Evolutionary conservation across 2,329 filamentous ascomycete species (phyloP).

Genomic region (Verticillium nubilum): DNA sequence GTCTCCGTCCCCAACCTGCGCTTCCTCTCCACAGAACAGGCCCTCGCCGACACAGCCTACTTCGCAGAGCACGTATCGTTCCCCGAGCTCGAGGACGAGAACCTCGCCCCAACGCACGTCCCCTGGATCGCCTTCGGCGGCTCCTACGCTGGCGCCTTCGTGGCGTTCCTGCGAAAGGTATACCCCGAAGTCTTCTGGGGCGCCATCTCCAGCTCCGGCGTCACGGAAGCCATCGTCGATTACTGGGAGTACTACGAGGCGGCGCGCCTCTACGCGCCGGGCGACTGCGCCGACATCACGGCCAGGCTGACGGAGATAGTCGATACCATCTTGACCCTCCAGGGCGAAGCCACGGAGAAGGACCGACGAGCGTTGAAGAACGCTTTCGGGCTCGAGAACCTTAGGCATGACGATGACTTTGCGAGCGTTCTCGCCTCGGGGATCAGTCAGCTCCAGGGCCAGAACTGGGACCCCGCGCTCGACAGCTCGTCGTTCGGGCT

Average conservation of each 20-base stretch:
- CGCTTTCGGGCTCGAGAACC: conserved; percentile 39
- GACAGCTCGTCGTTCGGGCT: conserved; percentile 34
- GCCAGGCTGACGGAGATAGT: conserved; percentile 49
- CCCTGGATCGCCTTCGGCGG: conserved; percentile 79
- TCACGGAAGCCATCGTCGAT: conserved; percentile 71
- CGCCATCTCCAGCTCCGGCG: conserved; percentile 74
- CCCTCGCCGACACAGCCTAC: conserved; percentile 74
- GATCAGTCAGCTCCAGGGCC: conserved; percentile 37
- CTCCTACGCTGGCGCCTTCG: conserved; percentile 77
- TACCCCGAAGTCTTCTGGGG: conserved; percentile 79
- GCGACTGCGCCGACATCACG: conserved; percentile 58
- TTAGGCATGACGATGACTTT: conserved; percentile 42
- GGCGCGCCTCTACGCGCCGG: conserved; percentile 41
- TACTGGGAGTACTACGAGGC: conserved; percentile 62
- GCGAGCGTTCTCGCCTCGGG: conserved; percentile 33
- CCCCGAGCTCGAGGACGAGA: conserved; percentile 59
- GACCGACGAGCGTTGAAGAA: conserved; percentile 21
- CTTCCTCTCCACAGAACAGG: conserved; percentile 79
- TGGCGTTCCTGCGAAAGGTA: conserved; percentile 66
- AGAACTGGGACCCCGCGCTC: conserved; percentile 48
- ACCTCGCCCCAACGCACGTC: conserved; percentile 59
- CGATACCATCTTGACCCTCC: conserved; percentile 27
- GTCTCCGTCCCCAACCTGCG: conserved; percentile 65
- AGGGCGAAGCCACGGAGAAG: not conserved
- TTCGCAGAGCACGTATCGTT: conserved; percentile 72